Base-by-base conservation (phyloP, 164 flowering plant species). In the Magnolia kwangsiensis region DNA sequence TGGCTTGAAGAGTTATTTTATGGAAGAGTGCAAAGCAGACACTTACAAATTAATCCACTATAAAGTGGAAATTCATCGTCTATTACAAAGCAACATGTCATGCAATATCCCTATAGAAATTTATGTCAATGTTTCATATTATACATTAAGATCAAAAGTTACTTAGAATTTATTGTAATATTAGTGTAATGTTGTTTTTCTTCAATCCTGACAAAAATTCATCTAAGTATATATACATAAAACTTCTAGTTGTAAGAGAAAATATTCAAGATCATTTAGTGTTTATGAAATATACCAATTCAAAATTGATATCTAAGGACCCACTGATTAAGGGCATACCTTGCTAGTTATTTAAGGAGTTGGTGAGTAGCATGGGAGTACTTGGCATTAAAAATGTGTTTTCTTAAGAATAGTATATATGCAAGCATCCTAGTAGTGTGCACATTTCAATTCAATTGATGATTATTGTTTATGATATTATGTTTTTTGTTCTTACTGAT, bases 161-260 rank as follows among this genome's bases (percentile, higher is more conserved):
- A 74, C 49, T 76, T 27, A 76, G 71, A 73, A 73, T 73, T 51
- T 66, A 66, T 73, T 78, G 76, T 78, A 72, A 73, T 65, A 80
- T 67, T 66, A 11, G 11, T 49, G 67, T 69, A 21, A 45, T 75
- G 7, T 67, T 79, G 2, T 75, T 75, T 63, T 79, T 75, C 50
- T 70, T 63, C 64, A 79, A 75, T 11, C 71, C 71, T 18, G 61
- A 79, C 64, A 75, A 71, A 55, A 71, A 66, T 31, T 79, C 81
- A 4, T 71, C 51, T 23, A 67, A 49, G 18, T 76, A 51, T 23
- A 72, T 65, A 27, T 63, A 64, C 0, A 1, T 71, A 14, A 72
- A 79, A 10, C 71, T 75, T 16, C 18, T 64, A 20, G 20, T 58
- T 13, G 74, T 78, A 1, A 73, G 51, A 67, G 79, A 80, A 11